phyloP scores from a whole-genome alignment of 208 protist genomes.

The Wallacemonas sp. region DNA sequence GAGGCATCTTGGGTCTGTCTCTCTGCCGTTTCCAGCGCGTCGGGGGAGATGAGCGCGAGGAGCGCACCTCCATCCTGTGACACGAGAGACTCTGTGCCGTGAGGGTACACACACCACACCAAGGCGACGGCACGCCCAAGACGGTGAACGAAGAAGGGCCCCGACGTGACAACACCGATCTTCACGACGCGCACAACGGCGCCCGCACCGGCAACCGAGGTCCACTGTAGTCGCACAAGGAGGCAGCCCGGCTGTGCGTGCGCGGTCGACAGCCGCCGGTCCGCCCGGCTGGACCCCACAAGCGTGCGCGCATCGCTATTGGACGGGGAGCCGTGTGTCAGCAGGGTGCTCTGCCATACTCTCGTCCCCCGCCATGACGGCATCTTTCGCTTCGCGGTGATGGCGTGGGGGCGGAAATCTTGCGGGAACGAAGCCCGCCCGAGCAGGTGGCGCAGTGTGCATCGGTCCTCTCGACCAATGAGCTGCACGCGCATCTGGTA shows the following conservation, averaged over 20 bases:
- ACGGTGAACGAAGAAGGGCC: slow-evolving; percentile 61
- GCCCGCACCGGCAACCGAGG: slow-evolving; percentile 21
- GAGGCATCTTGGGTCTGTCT: neutral
- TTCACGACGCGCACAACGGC: slow-evolving; percentile 23
- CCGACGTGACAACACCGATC: slow-evolving; percentile 47
- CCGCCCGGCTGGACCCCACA: slow-evolving; percentile 22
- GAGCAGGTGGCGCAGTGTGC: slow-evolving; percentile 40
- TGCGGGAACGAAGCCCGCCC: slow-evolving; percentile 39
- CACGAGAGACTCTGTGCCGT: neutral
- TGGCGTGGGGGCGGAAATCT: slow-evolving; percentile 21
- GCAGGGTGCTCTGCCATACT: slow-evolving; percentile 1
- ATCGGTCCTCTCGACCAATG: slow-evolving; percentile 45
- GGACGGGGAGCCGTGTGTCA: slow-evolving; percentile 20
- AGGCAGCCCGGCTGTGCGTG: slow-evolving; percentile 12
- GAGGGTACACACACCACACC: slow-evolving; percentile 49
- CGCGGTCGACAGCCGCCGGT: neutral
- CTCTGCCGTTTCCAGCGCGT: neutral
- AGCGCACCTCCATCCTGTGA: slow-evolving; percentile 1
- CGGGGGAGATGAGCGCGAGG: slow-evolving; percentile 14
- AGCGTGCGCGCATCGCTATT: slow-evolving; percentile 47
- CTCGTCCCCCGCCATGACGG: neutral
- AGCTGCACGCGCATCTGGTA: slow-evolving; percentile 14
- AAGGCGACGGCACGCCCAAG: slow-evolving; percentile 53
- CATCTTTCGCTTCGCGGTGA: neutral
- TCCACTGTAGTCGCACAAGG: neutral